Conservation (phyloP, 306 rosid genomes). For the Pachyrhizus erosus region DNA sequence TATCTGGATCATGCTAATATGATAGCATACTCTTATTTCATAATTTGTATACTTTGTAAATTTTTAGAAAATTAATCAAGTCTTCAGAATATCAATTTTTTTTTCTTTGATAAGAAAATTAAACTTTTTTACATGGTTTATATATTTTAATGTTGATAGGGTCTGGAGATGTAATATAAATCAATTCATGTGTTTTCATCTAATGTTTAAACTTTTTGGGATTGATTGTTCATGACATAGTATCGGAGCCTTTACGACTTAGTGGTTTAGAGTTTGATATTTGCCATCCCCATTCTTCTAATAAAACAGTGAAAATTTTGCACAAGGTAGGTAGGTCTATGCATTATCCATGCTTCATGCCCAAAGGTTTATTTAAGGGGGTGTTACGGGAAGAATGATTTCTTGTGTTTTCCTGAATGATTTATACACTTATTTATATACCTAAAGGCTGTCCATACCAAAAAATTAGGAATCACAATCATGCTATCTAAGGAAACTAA, state of each 20-base stretch:
- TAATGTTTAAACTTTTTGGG: neutral
- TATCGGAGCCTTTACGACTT: neutral
- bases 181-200: neutral
- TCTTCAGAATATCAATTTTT: no score
- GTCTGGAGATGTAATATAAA: no score
- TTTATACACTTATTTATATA: neutral
- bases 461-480: no score
- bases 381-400: no score
- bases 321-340: neutral
- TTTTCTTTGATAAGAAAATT: no score
- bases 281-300: neutral
- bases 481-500: neutral
- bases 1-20: no score
- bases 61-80: no score
- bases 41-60: no score
- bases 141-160: no score
- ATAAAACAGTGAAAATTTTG: neutral
- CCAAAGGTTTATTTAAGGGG: neutral
- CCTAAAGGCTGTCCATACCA: neutral
- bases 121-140: no score
- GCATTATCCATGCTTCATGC: neutral
- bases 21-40: no score
- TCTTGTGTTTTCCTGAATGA: neutral
- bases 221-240: neutral
- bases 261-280: neutral